A percentile compares a stretch with the other conserved stretches of the same genome.
phyloP scores from a whole-genome alignment of 2,329 filamentous ascomycete species.

The Colletotrichum chrysophilum region DNA sequence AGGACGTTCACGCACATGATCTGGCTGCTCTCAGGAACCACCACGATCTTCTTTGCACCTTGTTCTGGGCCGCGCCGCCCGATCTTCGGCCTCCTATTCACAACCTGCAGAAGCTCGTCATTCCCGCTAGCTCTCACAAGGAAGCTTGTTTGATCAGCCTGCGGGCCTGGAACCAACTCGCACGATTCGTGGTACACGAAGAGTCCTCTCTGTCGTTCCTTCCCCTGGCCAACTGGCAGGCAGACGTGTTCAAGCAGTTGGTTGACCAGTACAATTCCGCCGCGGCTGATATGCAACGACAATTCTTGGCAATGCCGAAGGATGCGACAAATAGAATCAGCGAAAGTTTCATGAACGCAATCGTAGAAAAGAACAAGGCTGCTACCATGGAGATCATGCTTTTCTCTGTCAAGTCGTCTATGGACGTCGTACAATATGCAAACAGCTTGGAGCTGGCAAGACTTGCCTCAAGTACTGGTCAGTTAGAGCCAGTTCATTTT shows the following conservation, averaged over 20 bases:
- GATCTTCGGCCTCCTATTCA: constrained; percentile 57
- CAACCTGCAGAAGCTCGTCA: constrained; percentile 64
- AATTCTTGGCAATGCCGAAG: constrained; percentile 54
- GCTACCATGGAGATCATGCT: constrained; percentile 59
- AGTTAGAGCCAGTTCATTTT: constrained; percentile 7
- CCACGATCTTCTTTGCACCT: constrained; percentile 69
- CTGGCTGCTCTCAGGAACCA: constrained; percentile 71
- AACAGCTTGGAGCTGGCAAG: constrained; percentile 50
- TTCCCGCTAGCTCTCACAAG: constrained; percentile 66
- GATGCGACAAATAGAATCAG: constrained; percentile 48
- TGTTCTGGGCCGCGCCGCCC: constrained; percentile 68
- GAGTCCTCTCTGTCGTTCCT: constrained; percentile 54
- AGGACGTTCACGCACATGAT: constrained; percentile 63
- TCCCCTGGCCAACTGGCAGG: constrained; percentile 54
- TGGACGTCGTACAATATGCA: constrained; percentile 55
- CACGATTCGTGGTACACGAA: constrained; percentile 56
- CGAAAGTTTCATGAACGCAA: constrained; percentile 50
- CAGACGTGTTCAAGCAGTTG: constrained; percentile 60
- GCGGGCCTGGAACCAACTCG: constrained; percentile 66
- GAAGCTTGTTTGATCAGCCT: constrained; percentile 70
- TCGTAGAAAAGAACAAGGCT: constrained; percentile 57
- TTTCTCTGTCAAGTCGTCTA: constrained; percentile 51
- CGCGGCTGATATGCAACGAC: constrained; percentile 60
- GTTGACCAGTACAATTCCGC: constrained; percentile 63
- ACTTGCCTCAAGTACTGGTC: constrained; percentile 53